These are phyloP conservation scores for Aspergillus sp. DNA, from an alignment of 2,329 filamentous ascomycete species.

Conservation along the genomic window DNA sequence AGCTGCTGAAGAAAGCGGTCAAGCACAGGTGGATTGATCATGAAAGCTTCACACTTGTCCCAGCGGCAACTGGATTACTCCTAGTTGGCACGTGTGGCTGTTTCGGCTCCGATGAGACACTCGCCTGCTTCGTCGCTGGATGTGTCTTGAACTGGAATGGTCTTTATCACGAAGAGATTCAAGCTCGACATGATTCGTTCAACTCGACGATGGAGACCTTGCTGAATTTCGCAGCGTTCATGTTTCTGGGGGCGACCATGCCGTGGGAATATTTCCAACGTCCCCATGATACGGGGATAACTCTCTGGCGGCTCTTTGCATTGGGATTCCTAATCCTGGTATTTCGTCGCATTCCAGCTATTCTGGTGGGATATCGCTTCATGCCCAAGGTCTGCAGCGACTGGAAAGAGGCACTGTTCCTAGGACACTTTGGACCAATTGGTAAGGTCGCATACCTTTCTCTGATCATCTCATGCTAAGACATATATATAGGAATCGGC, in stretches of 20 bases:
- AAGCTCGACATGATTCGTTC: constrained; percentile 61
- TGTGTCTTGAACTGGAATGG: constrained; percentile 65
- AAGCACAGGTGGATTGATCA: constrained; percentile 57
- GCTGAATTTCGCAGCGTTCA: constrained; percentile 63
- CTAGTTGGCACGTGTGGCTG: constrained; percentile 60
- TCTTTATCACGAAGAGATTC: constrained; percentile 58
- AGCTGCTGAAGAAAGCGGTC: constrained; percentile 47
- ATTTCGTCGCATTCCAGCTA: constrained; percentile 60
- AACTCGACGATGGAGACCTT: constrained; percentile 61
- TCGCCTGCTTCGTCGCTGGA: constrained; percentile 64
- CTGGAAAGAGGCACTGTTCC: constrained; percentile 62
- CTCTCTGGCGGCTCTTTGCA: constrained; percentile 51
- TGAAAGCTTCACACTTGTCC: constrained; percentile 57
- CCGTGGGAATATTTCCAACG: constrained; percentile 60
- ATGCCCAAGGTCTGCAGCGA: constrained; percentile 56
- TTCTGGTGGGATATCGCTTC: constrained; percentile 57
- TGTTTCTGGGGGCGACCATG: constrained; percentile 60
- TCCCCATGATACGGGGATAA: constrained; percentile 57
- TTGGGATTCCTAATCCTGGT: constrained; percentile 57
- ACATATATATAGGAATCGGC: constrained; percentile 39
- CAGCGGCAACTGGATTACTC: constrained; percentile 58
- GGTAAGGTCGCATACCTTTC: constrained; percentile 24
- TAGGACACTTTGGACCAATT: constrained; percentile 58
- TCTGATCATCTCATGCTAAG: not conserved
- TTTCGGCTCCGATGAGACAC: constrained; percentile 61